Conservation (phyloP, 768 basidiomycete genomes). For the Xerocomus potaroensis region DNA sequence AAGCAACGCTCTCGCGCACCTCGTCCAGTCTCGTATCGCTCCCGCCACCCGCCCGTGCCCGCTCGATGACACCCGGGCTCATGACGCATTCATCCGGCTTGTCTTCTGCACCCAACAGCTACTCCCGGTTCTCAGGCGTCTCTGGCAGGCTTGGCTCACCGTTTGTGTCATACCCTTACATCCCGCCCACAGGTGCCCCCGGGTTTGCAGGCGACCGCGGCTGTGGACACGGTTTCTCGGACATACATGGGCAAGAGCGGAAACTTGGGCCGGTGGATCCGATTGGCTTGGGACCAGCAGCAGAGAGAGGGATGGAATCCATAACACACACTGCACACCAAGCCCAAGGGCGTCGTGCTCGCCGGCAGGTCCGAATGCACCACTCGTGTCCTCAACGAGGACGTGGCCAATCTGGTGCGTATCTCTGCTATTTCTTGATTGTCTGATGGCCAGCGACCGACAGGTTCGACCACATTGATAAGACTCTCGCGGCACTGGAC, state of each 20-base stretch:
- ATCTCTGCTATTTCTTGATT: background rate
- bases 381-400: conserved; percentile 43
- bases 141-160: conserved; percentile 45
- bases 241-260: conserved; percentile 41
- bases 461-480: conserved; percentile 70
- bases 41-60: conserved; percentile 27
- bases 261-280: conserved; percentile 35
- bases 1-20: conserved; percentile 41
- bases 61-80: conserved; percentile 1
- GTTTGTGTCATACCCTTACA: conserved; percentile 43
- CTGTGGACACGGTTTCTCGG: conserved; percentile 68
- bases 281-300: conserved; percentile 38
- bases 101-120: conserved; percentile 11
- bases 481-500: conserved; percentile 71
- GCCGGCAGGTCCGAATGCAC: conserved; percentile 56
- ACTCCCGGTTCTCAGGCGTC: conserved; percentile 10
- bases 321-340: conserved; percentile 20
- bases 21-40: conserved; percentile 53
- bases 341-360: conserved; percentile 44
- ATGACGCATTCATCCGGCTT: conserved; percentile 1
- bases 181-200: conserved; percentile 64
- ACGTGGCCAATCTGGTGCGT: conserved; percentile 60
- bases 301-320: conserved; percentile 15
- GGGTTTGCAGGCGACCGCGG: conserved; percentile 64
- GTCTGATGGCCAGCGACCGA: background rate